These are phyloP conservation scores for Pseudofabraea citricarpa DNA, from an alignment of 2,329 filamentous ascomycete genomes.

Conservation along the genomic window DNA sequence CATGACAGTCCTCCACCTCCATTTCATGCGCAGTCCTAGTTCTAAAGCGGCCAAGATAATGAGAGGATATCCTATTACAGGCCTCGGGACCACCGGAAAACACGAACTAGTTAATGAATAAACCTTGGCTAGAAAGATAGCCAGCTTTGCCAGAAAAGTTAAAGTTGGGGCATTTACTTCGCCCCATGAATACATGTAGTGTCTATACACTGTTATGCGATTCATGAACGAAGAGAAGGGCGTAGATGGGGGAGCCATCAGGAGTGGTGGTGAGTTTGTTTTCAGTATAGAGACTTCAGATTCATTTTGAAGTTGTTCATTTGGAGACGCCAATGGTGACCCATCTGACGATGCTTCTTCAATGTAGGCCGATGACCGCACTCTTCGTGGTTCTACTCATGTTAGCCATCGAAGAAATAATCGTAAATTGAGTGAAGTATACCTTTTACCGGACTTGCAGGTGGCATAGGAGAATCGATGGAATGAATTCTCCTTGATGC, in stretches of 20 bases:
- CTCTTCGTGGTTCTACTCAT: constrained; percentile 5
- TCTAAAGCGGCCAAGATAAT: constrained; percentile 66
- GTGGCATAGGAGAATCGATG: constrained; percentile 25
- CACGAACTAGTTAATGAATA: constrained; percentile 62
- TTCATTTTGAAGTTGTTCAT: constrained; percentile 10
- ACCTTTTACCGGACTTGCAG: constrained; percentile 23
- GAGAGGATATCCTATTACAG: constrained; percentile 61
- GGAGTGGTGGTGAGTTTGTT: constrained; percentile 29
- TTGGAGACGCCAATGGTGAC: constrained; percentile 12
- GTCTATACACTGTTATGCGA: constrained; percentile 24
- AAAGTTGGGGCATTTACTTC: constrained; percentile 26
- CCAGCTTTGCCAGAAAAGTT: constrained; percentile 44
- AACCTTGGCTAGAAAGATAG: constrained; percentile 66
- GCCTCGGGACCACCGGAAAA: constrained; percentile 63
- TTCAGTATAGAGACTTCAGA: constrained; percentile 4
- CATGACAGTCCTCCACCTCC: constrained; percentile 31
- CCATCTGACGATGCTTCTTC: constrained; percentile 21
- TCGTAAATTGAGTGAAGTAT: neutral
- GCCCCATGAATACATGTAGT: constrained; percentile 30
- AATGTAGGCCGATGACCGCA: constrained; percentile 22
- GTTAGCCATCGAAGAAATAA: neutral
- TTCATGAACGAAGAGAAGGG: constrained; percentile 24
- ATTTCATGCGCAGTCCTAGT: constrained; percentile 37
- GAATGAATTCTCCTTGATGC: constrained; percentile 22
- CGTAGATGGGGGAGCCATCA: constrained; percentile 35